phyloP scores from a whole-genome alignment of 192 early-diverging fungal species.

The Coemansia sp. region DNA sequence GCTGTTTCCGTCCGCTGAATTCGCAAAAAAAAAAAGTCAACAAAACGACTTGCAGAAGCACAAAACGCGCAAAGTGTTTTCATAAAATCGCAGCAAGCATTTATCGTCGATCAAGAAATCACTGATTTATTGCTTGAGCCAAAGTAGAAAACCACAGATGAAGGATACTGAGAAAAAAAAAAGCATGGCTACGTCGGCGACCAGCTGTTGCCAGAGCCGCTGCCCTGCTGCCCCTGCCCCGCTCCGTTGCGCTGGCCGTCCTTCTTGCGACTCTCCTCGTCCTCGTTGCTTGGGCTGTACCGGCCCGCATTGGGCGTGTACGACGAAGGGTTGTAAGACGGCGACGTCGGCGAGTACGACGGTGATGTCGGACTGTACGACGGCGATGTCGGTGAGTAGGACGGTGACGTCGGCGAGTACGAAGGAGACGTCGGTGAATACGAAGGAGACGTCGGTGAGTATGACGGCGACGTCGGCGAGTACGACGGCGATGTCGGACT shows the following conservation, averaged over 20 bases:
- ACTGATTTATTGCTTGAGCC: too few relatives aligned
- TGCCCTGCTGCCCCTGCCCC: conserved; percentile 12
- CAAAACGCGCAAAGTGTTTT: too few relatives aligned
- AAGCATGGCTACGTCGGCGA: conserved; percentile 31
- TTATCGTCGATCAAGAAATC: too few relatives aligned
- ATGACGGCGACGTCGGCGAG: conserved; percentile 72
- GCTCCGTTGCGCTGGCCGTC: conserved; percentile 2
- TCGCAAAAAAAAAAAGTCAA: neutral
- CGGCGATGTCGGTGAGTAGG: conserved; percentile 66
- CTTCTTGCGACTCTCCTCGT: conserved; percentile 2
- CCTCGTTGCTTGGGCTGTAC: neutral
- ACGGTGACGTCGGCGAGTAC: conserved; percentile 67
- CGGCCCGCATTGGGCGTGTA: conserved; percentile 3
- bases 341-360: conserved; percentile 66
- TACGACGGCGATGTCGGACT: conserved; percentile 63
- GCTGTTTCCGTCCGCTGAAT: too few relatives aligned
- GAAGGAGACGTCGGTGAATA: conserved; percentile 74
- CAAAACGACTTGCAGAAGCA: too few relatives aligned
- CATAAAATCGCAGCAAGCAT: too few relatives aligned
- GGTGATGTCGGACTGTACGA: conserved; percentile 62
- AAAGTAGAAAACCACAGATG: too few relatives aligned
- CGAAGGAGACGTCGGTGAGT: conserved; percentile 67
- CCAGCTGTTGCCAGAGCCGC: conserved; percentile 35
- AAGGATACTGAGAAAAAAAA: conserved; percentile 2
- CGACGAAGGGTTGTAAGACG: conserved; percentile 28